phyloP scores from a whole-genome alignment of 805 yeast genomes.

The Candida insectorum region DNA sequence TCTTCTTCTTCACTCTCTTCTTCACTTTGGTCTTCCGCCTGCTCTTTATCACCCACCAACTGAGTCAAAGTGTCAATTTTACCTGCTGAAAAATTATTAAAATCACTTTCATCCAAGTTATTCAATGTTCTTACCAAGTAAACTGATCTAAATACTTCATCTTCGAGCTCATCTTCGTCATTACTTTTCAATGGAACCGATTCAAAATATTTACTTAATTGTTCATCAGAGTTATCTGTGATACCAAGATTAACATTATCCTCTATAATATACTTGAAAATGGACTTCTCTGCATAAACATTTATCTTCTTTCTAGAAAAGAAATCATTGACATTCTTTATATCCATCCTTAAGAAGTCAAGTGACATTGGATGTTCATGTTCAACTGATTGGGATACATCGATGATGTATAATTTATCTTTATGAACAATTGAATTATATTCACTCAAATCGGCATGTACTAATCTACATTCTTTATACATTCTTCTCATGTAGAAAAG shows the following conservation, averaged over 20 bases:
- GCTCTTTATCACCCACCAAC: constrained; percentile 43
- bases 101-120: constrained; percentile 87
- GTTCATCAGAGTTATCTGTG: constrained; percentile 38
- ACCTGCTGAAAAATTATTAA: constrained; percentile 73
- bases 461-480: constrained; percentile 83
- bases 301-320: constrained; percentile 69
- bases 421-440: constrained; percentile 87
- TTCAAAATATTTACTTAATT: constrained; percentile 40
- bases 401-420: constrained; percentile 77
- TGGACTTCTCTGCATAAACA: constrained; percentile 75
- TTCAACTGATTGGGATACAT: constrained; percentile 96
- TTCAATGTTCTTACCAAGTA: constrained; percentile 77
- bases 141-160: constrained; percentile 80
- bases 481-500: constrained; percentile 80
- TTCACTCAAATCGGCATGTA: constrained; percentile 96
- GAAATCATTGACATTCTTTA: constrained; percentile 89
- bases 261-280: constrained; percentile 75
- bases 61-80: constrained; percentile 74
- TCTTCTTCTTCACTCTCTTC: constrained; percentile 34
- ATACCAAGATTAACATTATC: constrained; percentile 35
- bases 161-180: constrained; percentile 59
- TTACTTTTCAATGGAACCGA: constrained; percentile 57
- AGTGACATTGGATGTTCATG: constrained; percentile 97
- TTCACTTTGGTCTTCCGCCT: constrained; percentile 24
- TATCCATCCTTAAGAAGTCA: constrained; percentile 95